A percentile compares a stretch with the other conserved stretches of the same genome.
Conservation (phyloP, 768 basidiomycete genomes). For the Mycena capillaripes region DNA sequence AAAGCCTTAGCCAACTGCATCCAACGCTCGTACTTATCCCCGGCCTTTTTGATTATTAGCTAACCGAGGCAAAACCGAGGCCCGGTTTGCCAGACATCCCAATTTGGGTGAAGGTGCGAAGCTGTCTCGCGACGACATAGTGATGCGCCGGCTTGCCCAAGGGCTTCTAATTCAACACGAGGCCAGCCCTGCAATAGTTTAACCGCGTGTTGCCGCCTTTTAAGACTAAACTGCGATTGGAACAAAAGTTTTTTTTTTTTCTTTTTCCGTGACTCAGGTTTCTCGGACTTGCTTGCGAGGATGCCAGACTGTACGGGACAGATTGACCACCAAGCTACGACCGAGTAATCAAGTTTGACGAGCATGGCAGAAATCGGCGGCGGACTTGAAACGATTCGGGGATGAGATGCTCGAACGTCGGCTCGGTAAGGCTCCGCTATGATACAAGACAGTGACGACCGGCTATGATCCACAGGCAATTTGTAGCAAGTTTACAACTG, state of each 20-base stretch:
- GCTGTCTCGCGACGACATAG: not conserved
- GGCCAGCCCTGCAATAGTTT: not conserved
- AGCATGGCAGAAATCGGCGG: not conserved
- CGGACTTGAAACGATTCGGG: not conserved
- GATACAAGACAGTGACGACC: no score
- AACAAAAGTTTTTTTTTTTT: not conserved
- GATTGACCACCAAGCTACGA: no score
- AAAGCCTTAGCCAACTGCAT: no score
- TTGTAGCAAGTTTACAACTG: no score
- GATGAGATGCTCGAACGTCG: not conserved
- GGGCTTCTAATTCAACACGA: not conserved
- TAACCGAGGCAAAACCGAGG: no score
- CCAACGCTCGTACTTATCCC: no score
- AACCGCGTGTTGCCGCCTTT: not conserved
- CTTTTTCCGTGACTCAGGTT: not conserved
- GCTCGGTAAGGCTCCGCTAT: not conserved
- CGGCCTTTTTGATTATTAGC: no score
- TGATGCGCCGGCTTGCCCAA: not conserved
- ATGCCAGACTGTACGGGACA: no score
- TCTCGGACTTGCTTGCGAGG: no score
- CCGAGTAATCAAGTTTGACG: no score
- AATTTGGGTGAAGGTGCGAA: not conserved
- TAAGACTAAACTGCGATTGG: not conserved
- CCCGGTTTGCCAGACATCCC: not conserved
- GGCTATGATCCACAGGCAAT: no score